Evolutionary conservation across 768 basidiomycete species (phyloP).

Genomic region (Daedaleopsis sinensis): DNA sequence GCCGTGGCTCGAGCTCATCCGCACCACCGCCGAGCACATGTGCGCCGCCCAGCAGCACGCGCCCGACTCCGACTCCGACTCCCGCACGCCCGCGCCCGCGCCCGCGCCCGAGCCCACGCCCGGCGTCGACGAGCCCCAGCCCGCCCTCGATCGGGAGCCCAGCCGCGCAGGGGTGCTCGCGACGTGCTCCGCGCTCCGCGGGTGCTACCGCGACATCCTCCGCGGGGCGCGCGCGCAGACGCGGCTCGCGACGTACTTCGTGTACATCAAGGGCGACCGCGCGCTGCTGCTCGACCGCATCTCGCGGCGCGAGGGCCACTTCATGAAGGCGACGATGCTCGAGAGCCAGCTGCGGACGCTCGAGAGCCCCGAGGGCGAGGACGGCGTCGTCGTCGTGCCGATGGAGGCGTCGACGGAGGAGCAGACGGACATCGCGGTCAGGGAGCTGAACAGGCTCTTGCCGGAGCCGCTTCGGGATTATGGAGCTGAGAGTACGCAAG

Average conservation of each 20-base stretch:
- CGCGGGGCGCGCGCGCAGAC: slow-evolving; percentile 49
- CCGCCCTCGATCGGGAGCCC: too few relatives aligned
- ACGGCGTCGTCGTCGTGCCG: slow-evolving; percentile 66
- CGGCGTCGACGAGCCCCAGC: too few relatives aligned
- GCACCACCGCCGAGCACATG: slow-evolving; percentile 59
- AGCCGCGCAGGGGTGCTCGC: slow-evolving; percentile 68
- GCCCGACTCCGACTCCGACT: slow-evolving; percentile 25
- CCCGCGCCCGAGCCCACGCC: too few relatives aligned
- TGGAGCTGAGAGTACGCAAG: background rate
- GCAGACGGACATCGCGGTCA: slow-evolving; percentile 53
- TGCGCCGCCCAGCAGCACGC: slow-evolving; percentile 32
- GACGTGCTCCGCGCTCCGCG: slow-evolving; percentile 86
- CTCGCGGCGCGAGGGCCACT: slow-evolving; percentile 68
- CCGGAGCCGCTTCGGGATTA: slow-evolving; percentile 12
- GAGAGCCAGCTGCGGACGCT: slow-evolving; percentile 75
- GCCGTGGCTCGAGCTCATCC: slow-evolving; percentile 83
- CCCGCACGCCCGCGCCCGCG: slow-evolving; percentile 6
- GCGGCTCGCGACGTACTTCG: slow-evolving; percentile 63
- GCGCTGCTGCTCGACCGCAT: slow-evolving; percentile 66
- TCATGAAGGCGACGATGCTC: slow-evolving; percentile 84
- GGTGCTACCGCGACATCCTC: slow-evolving; percentile 78
- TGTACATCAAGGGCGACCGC: slow-evolving; percentile 70
- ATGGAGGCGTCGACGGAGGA: slow-evolving; percentile 54
- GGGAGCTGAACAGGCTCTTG: slow-evolving; percentile 38
- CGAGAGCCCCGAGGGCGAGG: slow-evolving; percentile 70